These are phyloP conservation scores for Trypanosoma grayi DNA, from an alignment of 208 protist species.

Conservation along the genomic window DNA sequence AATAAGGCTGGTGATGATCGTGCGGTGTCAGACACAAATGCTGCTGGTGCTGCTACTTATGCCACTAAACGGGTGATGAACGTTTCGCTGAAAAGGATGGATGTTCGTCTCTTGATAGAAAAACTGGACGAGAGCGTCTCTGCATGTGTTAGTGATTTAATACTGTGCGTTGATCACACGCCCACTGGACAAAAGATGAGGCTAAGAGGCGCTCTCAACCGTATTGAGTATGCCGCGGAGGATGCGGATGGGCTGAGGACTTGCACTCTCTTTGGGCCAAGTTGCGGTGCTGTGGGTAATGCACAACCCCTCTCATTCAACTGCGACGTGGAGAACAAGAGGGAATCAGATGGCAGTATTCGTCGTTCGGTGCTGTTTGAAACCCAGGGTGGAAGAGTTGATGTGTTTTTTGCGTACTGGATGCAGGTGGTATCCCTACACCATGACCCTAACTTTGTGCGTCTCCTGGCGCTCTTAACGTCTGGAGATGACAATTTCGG, in stretches of 20 bases:
- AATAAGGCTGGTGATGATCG: neutral
- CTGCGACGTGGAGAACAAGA: neutral
- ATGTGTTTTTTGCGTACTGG: constrained; percentile 14
- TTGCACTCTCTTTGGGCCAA: constrained; percentile 5
- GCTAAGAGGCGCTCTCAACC: neutral
- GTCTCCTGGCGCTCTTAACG: neutral
- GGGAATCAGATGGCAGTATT: neutral
- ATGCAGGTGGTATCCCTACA: constrained; percentile 3
- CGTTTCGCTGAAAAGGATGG: neutral
- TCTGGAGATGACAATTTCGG: neutral
- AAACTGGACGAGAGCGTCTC: neutral
- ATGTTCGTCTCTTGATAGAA: constrained; percentile 2
- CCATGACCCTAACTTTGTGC: neutral
- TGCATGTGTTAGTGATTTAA: neutral
- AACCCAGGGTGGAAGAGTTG: constrained; percentile 1
- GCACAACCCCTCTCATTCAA: neutral
- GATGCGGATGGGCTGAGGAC: neutral
- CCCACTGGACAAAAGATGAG: neutral
- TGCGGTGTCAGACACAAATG: neutral
- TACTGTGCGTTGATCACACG: neutral
- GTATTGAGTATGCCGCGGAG: constrained; percentile 3
- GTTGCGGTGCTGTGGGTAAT: neutral
- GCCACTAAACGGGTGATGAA: neutral
- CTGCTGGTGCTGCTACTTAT: neutral
- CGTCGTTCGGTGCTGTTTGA: neutral